Conservation (phyloP, 768 basidiomycete species). For the Pulveroboletus ravenelii region DNA sequence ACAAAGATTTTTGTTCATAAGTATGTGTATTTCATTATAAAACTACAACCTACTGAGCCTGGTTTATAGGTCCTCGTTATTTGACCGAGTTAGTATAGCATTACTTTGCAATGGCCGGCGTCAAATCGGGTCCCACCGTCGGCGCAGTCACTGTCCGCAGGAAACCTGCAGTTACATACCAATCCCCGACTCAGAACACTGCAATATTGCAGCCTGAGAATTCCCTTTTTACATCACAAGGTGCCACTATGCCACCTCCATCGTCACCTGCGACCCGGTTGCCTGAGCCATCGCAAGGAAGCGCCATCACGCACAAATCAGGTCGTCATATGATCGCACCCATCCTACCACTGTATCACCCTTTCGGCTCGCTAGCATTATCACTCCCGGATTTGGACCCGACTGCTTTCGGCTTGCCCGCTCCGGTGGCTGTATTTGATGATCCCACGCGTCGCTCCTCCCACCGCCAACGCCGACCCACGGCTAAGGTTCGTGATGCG, state of each 20-base stretch:
- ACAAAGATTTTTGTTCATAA: constrained; percentile 17
- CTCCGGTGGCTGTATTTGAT: constrained; percentile 40
- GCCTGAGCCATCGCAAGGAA: constrained; percentile 12
- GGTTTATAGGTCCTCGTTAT: constrained; percentile 8
- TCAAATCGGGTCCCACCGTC: constrained; percentile 15
- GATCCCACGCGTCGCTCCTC: constrained; percentile 42
- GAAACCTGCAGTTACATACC: constrained; percentile 56
- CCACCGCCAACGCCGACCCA: constrained; percentile 43
- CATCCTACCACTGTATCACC: constrained; percentile 64
- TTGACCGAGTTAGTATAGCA: constrained; percentile 6
- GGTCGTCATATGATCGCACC: constrained; percentile 33
- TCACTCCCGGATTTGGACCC: constrained; percentile 65
- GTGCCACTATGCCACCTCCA: constrained; percentile 12
- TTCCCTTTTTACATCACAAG: constrained; percentile 13
- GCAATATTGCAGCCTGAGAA: constrained; percentile 21
- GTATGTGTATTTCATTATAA: constrained; percentile 6
- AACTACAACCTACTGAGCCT: not conserved
- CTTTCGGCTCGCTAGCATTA: constrained; percentile 55
- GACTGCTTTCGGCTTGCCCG: constrained; percentile 49
- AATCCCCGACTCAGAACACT: constrained; percentile 45
- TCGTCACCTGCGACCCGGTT: constrained; percentile 11
- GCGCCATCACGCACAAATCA: constrained; percentile 15
- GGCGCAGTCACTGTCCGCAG: constrained; percentile 37
- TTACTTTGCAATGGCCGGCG: constrained; percentile 19
- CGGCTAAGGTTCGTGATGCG: constrained; percentile 46